These are phyloP conservation scores for Malus hybrid DNA, from an alignment of 331 rosid genomes.

Conservation along the genomic window DNA sequence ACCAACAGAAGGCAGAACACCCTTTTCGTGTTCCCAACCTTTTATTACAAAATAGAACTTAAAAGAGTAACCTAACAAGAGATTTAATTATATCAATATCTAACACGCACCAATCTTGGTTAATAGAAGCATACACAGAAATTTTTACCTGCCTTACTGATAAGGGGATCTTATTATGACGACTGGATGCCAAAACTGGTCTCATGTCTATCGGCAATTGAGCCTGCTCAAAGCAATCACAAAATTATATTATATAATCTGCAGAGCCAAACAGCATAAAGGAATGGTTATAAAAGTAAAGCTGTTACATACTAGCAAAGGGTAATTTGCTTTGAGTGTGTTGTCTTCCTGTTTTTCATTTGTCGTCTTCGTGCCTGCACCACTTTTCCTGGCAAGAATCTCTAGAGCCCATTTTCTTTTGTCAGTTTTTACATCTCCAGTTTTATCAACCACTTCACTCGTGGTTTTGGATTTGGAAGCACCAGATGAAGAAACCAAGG, in stretches of 20 bases:
- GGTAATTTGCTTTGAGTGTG: constrained; percentile 72
- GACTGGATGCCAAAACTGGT: constrained; percentile 63
- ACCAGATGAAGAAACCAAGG: constrained; percentile 34
- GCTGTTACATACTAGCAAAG: constrained; percentile 67
- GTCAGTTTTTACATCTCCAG: constrained; percentile 46
- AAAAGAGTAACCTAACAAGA: neutral
- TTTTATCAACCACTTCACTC: constrained; percentile 36
- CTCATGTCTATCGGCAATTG: constrained; percentile 85
- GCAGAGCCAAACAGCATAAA: constrained; percentile 15
- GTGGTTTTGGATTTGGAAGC: constrained; percentile 34
- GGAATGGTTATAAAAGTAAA: constrained; percentile 8
- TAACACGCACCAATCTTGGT: neutral
- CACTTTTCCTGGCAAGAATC: constrained; percentile 82
- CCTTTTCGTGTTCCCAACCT: neutral
- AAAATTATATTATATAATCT: constrained; percentile 17
- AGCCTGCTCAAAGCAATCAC: constrained; percentile 58
- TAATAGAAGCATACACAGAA: constrained; percentile 7
- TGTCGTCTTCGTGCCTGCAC: constrained; percentile 32
- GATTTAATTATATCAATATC: neutral
- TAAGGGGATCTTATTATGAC: constrained; percentile 69
- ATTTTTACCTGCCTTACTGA: constrained; percentile 92
- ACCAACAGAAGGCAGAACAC: neutral
- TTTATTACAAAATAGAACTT: neutral
- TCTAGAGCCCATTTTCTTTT: constrained; percentile 95
- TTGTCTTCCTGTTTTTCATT: constrained; percentile 48